phyloP scores from a whole-genome alignment of 2,329 filamentous ascomycete genomes.

The Hypoxylon sp. region DNA sequence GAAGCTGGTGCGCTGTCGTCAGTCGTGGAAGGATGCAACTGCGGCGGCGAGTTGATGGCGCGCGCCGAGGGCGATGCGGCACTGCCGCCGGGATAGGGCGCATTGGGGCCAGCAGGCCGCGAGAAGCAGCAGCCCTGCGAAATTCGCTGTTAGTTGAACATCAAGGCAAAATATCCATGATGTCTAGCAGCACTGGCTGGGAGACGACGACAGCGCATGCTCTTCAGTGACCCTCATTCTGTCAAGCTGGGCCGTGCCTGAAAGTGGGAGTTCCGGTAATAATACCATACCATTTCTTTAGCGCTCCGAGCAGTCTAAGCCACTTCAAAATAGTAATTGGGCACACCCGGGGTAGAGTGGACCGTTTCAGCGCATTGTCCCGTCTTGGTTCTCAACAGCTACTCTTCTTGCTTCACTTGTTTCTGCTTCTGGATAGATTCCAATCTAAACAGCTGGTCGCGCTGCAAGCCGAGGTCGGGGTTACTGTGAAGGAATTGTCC shows the following conservation, averaged over 20 bases:
- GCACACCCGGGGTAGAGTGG: conserved; percentile 20
- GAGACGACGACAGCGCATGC: background rate
- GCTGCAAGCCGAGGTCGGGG: conserved; percentile 2
- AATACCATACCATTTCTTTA: conserved; percentile 44
- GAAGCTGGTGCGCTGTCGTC: conserved; percentile 48
- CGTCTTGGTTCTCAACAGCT: background rate
- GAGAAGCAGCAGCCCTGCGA: conserved; percentile 71
- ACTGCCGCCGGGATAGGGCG: conserved; percentile 64
- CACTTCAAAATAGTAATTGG: conserved; percentile 27
- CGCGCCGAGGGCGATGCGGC: conserved; percentile 64
- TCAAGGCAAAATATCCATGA: conserved; percentile 7
- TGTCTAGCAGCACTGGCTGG: conserved; percentile 11
- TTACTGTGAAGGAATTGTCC: conserved; percentile 6
- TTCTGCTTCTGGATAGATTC: background rate
- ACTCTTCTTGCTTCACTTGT: conserved; percentile 2
- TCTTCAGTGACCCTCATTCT: background rate
- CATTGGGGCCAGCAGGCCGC: conserved; percentile 64
- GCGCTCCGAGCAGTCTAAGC: conserved; percentile 19
- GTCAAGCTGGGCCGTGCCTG: background rate
- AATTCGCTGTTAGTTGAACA: conserved; percentile 13
- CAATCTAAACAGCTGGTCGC: conserved; percentile 10
- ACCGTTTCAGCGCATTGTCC: conserved; percentile 36
- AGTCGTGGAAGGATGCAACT: conserved; percentile 52
- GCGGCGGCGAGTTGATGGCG: conserved; percentile 63
- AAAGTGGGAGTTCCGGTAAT: conserved; percentile 6